phyloP scores from a whole-genome alignment of 2,329 filamentous ascomycete species.

The Elsinoe necatrix region DNA sequence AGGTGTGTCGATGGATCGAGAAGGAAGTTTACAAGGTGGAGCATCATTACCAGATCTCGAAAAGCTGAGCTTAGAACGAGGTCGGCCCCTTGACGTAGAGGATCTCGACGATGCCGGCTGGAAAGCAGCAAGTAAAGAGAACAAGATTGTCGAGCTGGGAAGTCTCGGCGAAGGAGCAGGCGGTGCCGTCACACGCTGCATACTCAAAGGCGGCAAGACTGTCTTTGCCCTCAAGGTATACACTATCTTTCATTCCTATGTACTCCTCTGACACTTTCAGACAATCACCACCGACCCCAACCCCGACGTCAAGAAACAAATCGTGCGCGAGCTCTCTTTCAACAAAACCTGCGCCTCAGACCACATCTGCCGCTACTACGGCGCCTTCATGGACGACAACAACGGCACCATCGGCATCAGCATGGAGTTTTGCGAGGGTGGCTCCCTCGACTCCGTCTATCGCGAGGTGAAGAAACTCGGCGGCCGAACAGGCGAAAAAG shows the following conservation, averaged over 20 bases:
- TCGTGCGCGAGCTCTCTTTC: slow-evolving; percentile 89
- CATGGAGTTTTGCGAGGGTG: slow-evolving; percentile 98
- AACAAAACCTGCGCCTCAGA: slow-evolving; percentile 96
- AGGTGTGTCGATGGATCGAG: slow-evolving; percentile 64
- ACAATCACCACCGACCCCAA: slow-evolving; percentile 98
- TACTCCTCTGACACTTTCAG: slow-evolving; percentile 39
- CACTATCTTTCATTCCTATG: slow-evolving; percentile 14
- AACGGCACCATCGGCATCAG: slow-evolving; percentile 95
- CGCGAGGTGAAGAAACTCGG: slow-evolving; percentile 93
- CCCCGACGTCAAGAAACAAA: slow-evolving; percentile 96
- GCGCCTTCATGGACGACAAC: slow-evolving; percentile 91
- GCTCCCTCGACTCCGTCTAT: slow-evolving; percentile 93
- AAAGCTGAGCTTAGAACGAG: slow-evolving; percentile 72
- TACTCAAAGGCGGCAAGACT: slow-evolving; percentile 82
- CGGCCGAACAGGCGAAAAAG: slow-evolving; percentile 91
- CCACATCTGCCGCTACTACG: slow-evolving; percentile 96
- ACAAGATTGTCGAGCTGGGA: slow-evolving; percentile 78
- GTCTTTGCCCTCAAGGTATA: slow-evolving; percentile 90
- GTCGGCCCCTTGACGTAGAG: slow-evolving; percentile 78
- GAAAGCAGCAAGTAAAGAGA: slow-evolving; percentile 84
- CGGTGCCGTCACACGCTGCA: slow-evolving; percentile 86
- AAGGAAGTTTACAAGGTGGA: slow-evolving; percentile 64
- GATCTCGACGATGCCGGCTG: slow-evolving; percentile 92
- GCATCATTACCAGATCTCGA: slow-evolving; percentile 60
- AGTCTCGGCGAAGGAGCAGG: slow-evolving; percentile 90